A percentile compares a stretch with the other conserved stretches of the same genome.
Conservation (phyloP, 345 rosid genomes). For the Populus pruinosa region DNA sequence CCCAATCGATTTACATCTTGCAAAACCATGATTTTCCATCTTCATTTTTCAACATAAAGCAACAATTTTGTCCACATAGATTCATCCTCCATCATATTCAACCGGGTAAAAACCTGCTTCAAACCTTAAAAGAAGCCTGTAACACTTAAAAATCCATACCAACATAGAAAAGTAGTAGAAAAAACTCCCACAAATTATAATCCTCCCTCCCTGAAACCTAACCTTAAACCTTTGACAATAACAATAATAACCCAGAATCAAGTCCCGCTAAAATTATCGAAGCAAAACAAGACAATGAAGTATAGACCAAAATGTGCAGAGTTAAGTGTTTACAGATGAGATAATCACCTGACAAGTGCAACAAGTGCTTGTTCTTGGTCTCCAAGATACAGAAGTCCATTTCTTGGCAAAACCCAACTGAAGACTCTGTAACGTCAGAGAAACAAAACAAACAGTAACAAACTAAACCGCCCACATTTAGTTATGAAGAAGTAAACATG, state of each 20-base stretch:
- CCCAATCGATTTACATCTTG: not conserved
- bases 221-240: not conserved
- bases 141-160: too few relatives aligned
- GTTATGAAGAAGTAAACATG: too few relatives aligned
- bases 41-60: not conserved
- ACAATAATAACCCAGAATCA: not conserved
- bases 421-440: not conserved
- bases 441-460: not conserved
- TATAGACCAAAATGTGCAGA: too few relatives aligned
- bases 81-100: not conserved
- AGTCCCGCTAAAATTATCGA: too few relatives aligned
- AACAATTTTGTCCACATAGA: not conserved
- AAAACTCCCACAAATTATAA: too few relatives aligned
- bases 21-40: not conserved
- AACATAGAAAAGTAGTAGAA: too few relatives aligned
- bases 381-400: not conserved
- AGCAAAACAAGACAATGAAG: too few relatives aligned
- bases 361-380: not conserved
- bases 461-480: not conserved
- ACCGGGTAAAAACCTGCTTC: not conserved
- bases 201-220: too few relatives aligned
- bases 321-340: not conserved
- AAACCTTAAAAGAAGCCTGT: not conserved
- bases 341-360: conserved; percentile 9
- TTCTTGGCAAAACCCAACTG: not conserved